Evolutionary conservation across 2,329 filamentous ascomycete genomes (phyloP).

Genomic region (Talaromyces islandicus): DNA sequence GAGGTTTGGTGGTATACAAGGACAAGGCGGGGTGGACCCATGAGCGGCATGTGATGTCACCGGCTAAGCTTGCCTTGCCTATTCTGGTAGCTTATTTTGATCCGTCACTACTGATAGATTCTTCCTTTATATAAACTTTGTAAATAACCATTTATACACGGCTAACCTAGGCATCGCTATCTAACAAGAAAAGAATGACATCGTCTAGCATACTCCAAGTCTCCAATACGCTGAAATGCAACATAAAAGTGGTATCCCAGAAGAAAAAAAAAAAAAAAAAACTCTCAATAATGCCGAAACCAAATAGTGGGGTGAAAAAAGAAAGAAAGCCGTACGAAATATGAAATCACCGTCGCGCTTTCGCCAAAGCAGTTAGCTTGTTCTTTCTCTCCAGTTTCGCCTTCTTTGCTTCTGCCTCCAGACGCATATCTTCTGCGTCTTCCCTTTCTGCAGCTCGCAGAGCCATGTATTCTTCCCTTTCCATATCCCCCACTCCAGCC

Average conservation of each 20-base stretch:
- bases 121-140: background rate
- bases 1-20: conserved; percentile 23
- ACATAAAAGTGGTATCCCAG: conserved; percentile 3
- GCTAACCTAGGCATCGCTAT: background rate
- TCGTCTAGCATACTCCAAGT: conserved; percentile 5
- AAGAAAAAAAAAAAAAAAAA: background rate
- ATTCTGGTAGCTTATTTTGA: background rate
- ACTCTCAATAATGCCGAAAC: conserved; percentile 17
- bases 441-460: conserved; percentile 37
- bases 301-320: conserved; percentile 1
- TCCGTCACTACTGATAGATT: background rate
- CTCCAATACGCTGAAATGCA: conserved; percentile 11
- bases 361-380: conserved; percentile 34
- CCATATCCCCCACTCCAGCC: conserved; percentile 41
- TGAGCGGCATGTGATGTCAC: conserved; percentile 10
- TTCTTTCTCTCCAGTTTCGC: conserved; percentile 42
- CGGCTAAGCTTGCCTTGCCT: background rate
- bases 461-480: conserved; percentile 39
- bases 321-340: conserved; percentile 11
- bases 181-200: background rate
- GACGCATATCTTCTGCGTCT: conserved; percentile 40
- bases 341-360: conserved; percentile 23
- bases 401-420: conserved; percentile 40
- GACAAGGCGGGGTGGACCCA: conserved; percentile 62
- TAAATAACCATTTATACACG: background rate